Evolutionary conservation across 768 basidiomycete species (phyloP), one percentile per base, ranked within the genome.

Genomic region (Coprinopsis sp.): DNA sequence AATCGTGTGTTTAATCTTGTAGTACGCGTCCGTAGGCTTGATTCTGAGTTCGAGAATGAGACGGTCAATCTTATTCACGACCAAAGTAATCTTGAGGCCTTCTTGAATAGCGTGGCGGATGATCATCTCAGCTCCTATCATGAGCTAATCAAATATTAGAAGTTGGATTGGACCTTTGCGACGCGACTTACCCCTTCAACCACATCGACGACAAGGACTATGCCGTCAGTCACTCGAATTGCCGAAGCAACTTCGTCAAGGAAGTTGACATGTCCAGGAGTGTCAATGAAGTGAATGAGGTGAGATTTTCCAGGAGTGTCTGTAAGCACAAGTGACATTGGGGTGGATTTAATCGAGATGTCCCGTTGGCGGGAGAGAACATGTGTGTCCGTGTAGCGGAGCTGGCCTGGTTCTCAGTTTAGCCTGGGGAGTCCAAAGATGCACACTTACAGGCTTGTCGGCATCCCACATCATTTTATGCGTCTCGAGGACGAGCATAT

Each of bases 1-100:
- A 46, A 99, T 95, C 2, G 94, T 97, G 63, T 98, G 95, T 65
- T 91, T 95, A 54, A 99, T 91, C 75, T 99, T 99, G 72, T 94
- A 97, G 72, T 91, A 99, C 0, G 96, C 96, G 58, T 99, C 96
- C 33, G 84, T 71, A 45, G 96, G 96, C 59, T 94, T 94, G 60
- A 99, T 84, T 37, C 96, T 84, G 47, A 99, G 74, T 67, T 99
- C 96, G 46, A 99, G 81, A 52, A 98, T 97, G 41, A 99, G 79
- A 46, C 96, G 79, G 68, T 99, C 96, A 59, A 99, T 84, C 75
- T 99, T 99, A 74, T 99, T 99, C 53, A 99, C 79, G 27, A 99
- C 84, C 37, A 99, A 79, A 6, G 88, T 91, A 51, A 93, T 86
- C 73, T 89, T 87, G 58, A 93, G 71, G 46, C 81, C 78, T 67